A percentile compares a stretch with the other conserved stretches of the same genome.
phyloP scores from a whole-genome alignment of 331 rosid species.

The Acacia concinna region DNA sequence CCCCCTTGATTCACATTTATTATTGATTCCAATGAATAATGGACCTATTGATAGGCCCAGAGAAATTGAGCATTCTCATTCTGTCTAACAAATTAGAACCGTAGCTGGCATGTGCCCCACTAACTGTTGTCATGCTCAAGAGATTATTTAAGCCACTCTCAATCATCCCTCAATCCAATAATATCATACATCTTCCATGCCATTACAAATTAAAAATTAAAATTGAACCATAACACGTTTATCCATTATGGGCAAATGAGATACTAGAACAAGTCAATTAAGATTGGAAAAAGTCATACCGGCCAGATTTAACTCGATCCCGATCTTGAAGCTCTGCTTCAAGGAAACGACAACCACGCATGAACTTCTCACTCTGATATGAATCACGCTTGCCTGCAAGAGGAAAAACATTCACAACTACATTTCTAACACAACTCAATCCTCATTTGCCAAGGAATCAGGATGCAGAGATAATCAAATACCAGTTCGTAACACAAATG shows the following conservation, averaged over 20 bases:
- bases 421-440: constrained; percentile 5
- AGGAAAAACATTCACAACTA: constrained; percentile 10
- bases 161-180: constrained; percentile 31
- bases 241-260: not conserved
- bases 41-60: not conserved
- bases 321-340: constrained; percentile 87
- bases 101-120: constrained; percentile 38
- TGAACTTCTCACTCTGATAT: constrained; percentile 75
- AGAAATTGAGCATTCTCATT: not conserved
- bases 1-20: not conserved
- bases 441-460: not conserved
- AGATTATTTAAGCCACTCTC: constrained; percentile 29
- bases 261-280: not conserved
- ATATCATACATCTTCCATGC: constrained; percentile 15
- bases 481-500: constrained; percentile 79
- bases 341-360: constrained; percentile 86
- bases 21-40: not conserved
- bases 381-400: constrained; percentile 71
- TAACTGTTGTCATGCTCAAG: constrained; percentile 31
- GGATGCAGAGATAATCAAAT: constrained; percentile 20
- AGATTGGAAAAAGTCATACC: constrained; percentile 36
- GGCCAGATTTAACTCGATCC: constrained; percentile 80
- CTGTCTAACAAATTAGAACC: constrained; percentile 23
- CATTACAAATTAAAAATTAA: not conserved
- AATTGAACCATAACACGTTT: not conserved